phyloP scores from a whole-genome alignment of 345 rosid species.

The Anastatica hierochuntica region DNA sequence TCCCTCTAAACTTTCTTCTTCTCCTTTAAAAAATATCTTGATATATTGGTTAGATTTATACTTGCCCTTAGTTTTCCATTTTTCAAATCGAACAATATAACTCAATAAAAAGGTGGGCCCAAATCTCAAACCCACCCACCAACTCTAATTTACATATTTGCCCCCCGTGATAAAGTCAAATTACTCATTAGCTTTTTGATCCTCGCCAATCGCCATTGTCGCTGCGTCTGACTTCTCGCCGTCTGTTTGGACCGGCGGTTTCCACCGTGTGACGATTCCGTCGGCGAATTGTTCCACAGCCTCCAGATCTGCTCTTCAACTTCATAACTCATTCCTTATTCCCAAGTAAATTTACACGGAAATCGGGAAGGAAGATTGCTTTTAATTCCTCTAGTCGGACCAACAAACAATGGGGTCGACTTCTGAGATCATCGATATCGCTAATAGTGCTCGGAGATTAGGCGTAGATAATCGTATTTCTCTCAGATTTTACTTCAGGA shows the following conservation, averaged over 20 bases:
- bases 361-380: conserved; percentile 3
- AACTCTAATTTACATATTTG: neutral
- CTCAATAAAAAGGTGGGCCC: too few relatives aligned
- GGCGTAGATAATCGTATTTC: conserved; percentile 81
- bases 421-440: conserved; percentile 51
- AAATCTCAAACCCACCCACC: conserved; percentile 11
- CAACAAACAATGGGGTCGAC: conserved; percentile 46
- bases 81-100: too few relatives aligned
- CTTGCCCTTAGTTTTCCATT: too few relatives aligned
- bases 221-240: conserved; percentile 13
- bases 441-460: conserved; percentile 56
- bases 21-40: too few relatives aligned
- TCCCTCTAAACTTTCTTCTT: too few relatives aligned
- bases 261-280: neutral
- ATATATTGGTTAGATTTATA: too few relatives aligned
- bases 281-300: conserved; percentile 3
- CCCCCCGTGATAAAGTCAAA: conserved; percentile 12
- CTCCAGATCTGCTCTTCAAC: conserved; percentile 7
- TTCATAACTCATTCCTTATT: conserved; percentile 15
- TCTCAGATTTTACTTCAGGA: conserved; percentile 69
- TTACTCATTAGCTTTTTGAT: neutral
- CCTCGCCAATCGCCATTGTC: conserved; percentile 17
- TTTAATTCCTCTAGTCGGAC: neutral
- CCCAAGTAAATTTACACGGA: conserved; percentile 9
- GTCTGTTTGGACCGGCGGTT: neutral